Base-by-base conservation (phyloP, 345 rosid genomes). In the Eucalyptus cloeziana region DNA sequence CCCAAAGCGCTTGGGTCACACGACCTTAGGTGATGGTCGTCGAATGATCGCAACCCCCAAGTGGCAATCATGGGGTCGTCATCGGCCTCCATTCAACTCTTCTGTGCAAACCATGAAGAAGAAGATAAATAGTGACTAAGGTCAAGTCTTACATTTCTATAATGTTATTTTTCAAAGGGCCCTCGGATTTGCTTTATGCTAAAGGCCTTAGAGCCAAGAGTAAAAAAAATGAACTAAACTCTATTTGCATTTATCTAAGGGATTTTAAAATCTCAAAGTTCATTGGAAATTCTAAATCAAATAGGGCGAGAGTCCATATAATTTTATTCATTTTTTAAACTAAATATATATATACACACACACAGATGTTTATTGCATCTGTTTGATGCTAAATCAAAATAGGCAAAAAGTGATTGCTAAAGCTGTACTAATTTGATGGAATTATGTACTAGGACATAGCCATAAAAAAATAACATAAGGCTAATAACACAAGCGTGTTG, bases 181-280 rank as follows among this genome's bases (percentile, higher is more conserved):
- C 1, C 0, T 4, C 0, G 4, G 0, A 52, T 2, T 52, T 3
- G 0, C 0, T 52, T 52, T 52, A 19, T 52, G 10, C 56, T 52
- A 51, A 51, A 51, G 4, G 22, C 1, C 4, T 51, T 0, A 7
- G 1, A 51, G 0, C 22, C 56, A 51, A 51, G 56, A 51, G 56
- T 0, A 51, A 17, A 51, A 51, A 16, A 51, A 17, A 17, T 1
- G 4, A 51, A 51, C 9, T 17, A 7, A 51, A 51, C 8, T 0
- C 0, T 49, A 49, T 49, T 14, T 14, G 14, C 7, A 49, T 14
- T 50, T 50, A 3, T 50, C 5, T 3, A 5, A 50, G 0, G 3
- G 1, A 50, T 5, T 50, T 50, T 15, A 50, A 3, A 50, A 10
- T 3, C 22, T 51, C 22, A 51, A 17, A 17, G 0, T 1, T 51